Conservation (phyloP, 2,329 filamentous ascomycete species). For the Nannizzia gypsea region DNA sequence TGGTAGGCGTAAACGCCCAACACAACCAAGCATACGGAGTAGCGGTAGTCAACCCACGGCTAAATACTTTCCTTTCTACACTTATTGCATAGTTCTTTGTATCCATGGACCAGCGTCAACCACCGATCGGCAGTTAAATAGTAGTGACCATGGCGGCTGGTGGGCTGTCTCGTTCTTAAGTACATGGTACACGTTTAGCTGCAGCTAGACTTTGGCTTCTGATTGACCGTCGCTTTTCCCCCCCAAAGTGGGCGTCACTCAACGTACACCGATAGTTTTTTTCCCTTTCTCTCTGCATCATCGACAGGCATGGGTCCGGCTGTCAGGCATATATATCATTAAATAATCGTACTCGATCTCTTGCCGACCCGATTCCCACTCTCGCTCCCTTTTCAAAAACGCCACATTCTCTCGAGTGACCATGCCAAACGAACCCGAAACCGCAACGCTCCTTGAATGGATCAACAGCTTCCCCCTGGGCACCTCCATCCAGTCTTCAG, state of each 20-base stretch:
- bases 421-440: slow-evolving; percentile 37
- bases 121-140: not conserved
- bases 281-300: slow-evolving; percentile 2
- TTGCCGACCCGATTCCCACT: not conserved
- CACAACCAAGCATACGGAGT: too few relatives aligned
- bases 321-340: not conserved
- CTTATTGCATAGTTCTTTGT: too few relatives aligned
- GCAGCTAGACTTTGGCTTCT: not conserved
- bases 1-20: too few relatives aligned
- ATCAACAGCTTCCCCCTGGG: slow-evolving; percentile 36
- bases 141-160: not conserved
- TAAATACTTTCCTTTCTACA: too few relatives aligned
- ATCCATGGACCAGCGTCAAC: not conserved
- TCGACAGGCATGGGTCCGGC: slow-evolving; percentile 6
- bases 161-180: not conserved
- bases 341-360: not conserved
- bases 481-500: slow-evolving; percentile 30
- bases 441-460: slow-evolving; percentile 37
- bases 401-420: slow-evolving; percentile 14
- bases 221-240: not conserved
- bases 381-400: not conserved
- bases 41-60: too few relatives aligned
- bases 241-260: slow-evolving; percentile 5
- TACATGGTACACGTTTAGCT: slow-evolving; percentile 4
- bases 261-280: slow-evolving; percentile 8